Evolutionary conservation across 495 filamentous ascomycete genomes (phyloP).

Genomic region (Hypoxylon fuscum): DNA sequence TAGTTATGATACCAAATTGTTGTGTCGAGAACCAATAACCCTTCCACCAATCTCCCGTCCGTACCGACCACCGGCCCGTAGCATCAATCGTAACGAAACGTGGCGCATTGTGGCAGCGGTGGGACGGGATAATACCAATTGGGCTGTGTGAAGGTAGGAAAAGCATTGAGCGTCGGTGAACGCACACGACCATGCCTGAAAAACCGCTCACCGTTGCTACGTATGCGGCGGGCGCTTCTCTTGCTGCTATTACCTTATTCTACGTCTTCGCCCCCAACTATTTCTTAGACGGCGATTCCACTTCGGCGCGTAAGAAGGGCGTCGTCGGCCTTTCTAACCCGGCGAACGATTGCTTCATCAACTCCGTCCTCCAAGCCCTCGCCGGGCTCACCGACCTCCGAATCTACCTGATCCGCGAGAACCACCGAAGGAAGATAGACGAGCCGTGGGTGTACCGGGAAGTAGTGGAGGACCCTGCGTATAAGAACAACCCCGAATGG

Average conservation of each 20-base stretch:
- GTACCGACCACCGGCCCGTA: not conserved
- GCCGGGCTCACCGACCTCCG: slow-evolving; percentile 95
- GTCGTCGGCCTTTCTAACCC: slow-evolving; percentile 90
- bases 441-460: slow-evolving; percentile 74
- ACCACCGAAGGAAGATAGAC: slow-evolving; percentile 81
- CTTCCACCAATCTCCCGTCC: not conserved
- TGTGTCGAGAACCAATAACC: slow-evolving; percentile 5
- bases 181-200: slow-evolving; percentile 79
- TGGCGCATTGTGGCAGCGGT: not conserved
- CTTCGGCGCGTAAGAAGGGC: slow-evolving; percentile 78
- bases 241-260: slow-evolving; percentile 93
- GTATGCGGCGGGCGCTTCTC: slow-evolving; percentile 94
- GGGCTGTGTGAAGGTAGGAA: not conserved
- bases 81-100: slow-evolving; percentile 7
- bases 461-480: slow-evolving; percentile 50
- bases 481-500: slow-evolving; percentile 64
- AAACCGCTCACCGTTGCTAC: slow-evolving; percentile 85
- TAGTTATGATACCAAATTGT: slow-evolving; percentile 16
- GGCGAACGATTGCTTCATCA: slow-evolving; percentile 99
- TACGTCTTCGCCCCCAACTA: slow-evolving; percentile 98
- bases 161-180: not conserved
- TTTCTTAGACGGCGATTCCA: slow-evolving; percentile 83
- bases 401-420: slow-evolving; percentile 87
- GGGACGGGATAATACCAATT: slow-evolving; percentile 5
- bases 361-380: slow-evolving; percentile 92